Conservation (phyloP, 2,329 filamentous ascomycete genomes). For the Achaetomium macrosporum region DNA sequence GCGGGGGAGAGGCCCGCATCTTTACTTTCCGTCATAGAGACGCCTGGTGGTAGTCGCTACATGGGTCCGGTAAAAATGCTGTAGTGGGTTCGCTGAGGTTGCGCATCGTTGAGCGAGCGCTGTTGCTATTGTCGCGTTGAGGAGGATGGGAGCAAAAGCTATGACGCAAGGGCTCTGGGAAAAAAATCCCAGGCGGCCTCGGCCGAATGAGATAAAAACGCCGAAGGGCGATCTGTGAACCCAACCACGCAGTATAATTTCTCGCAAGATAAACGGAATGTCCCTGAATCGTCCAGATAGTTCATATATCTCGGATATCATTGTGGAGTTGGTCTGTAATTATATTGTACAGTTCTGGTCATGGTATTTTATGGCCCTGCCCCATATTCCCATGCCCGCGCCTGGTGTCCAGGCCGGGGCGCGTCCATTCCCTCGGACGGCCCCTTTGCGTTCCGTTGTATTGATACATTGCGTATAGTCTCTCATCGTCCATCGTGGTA, state of each 20-base stretch:
- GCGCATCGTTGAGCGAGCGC: background rate
- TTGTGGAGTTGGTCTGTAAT: slow-evolving; percentile 16
- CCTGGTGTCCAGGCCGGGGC: background rate
- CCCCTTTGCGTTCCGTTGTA: slow-evolving; percentile 5
- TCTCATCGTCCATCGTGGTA: slow-evolving; percentile 10
- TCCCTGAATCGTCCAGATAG: background rate
- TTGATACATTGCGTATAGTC: slow-evolving; percentile 10
- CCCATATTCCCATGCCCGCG: background rate
- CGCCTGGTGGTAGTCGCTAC: slow-evolving; percentile 17
- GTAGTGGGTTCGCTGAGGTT: background rate
- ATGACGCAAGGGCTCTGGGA: slow-evolving; percentile 16
- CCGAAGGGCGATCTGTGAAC: background rate
- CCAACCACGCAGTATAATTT: background rate
- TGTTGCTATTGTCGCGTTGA: background rate
- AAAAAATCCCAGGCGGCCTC: slow-evolving; percentile 5
- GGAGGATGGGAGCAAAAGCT: background rate
- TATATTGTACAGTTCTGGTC: slow-evolving; percentile 23
- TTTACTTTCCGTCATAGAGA: slow-evolving; percentile 42
- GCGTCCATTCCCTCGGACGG: background rate
- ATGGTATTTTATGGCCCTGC: slow-evolving; percentile 9
- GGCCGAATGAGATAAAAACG: slow-evolving; percentile 11
- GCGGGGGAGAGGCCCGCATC: slow-evolving; percentile 65
- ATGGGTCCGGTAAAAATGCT: slow-evolving; percentile 10
- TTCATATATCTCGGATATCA: background rate
- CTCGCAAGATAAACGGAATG: background rate